phyloP scores from a whole-genome alignment of 2,329 filamentous ascomycete species.

The Eutypella sp. region DNA sequence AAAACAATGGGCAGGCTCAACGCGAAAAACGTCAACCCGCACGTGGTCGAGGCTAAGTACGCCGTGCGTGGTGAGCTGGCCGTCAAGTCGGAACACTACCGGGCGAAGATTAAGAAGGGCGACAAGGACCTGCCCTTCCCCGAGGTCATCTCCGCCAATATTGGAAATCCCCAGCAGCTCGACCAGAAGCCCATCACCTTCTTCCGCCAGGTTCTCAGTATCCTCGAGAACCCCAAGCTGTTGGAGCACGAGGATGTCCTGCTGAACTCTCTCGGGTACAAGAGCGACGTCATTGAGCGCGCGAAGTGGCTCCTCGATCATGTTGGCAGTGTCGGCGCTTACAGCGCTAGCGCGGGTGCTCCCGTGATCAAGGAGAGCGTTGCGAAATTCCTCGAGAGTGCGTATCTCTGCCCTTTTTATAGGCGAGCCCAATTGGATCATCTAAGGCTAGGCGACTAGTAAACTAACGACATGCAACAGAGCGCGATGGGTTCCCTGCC shows the following conservation, averaged over 20 bases:
- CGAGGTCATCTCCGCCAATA: conserved; percentile 93
- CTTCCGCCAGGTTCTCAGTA: conserved; percentile 91
- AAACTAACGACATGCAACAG: conserved; percentile 35
- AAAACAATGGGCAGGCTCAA: conserved; percentile 48
- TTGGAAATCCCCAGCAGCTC: conserved; percentile 97
- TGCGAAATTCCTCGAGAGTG: conserved; percentile 86
- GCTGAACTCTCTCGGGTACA: conserved; percentile 72
- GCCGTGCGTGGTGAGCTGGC: conserved; percentile 95
- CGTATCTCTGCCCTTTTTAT: conserved; percentile 25
- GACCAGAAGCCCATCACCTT: conserved; percentile 99
- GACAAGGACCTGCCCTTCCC: conserved; percentile 69
- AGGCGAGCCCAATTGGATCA: background rate
- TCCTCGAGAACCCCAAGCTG: conserved; percentile 84
- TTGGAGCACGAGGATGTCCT: conserved; percentile 81
- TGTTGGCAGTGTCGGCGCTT: conserved; percentile 89
- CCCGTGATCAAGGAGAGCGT: conserved; percentile 84
- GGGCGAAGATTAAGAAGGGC: conserved; percentile 63
- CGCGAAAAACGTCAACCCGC: conserved; percentile 85
- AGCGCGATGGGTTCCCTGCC: conserved; percentile 81
- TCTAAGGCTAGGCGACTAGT: background rate
- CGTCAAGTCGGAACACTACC: conserved; percentile 87
- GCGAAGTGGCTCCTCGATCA: conserved; percentile 76
- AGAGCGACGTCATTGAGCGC: conserved; percentile 80
- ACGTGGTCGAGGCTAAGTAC: conserved; percentile 85
- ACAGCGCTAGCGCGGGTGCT: conserved; percentile 89